Conservation (phyloP, 1,284 basidiomycete species). For the Leccinum pachyderme region DNA sequence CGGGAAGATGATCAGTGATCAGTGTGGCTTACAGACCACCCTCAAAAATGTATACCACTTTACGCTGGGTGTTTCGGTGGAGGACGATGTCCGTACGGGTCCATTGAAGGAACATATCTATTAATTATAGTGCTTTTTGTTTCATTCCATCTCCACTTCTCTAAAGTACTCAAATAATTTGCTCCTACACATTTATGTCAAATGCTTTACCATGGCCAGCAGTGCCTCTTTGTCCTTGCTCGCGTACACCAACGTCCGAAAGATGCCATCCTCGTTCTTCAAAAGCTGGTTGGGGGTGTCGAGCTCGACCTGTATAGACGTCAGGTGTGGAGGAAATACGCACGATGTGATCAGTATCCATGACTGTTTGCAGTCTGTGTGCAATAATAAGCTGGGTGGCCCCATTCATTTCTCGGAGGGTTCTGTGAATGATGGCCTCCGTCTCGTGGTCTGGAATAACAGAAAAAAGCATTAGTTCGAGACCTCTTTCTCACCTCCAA, state of each 20-base stretch:
- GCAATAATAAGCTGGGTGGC: conserved; percentile 37
- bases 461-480: neutral
- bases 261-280: neutral
- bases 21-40: too few species aligned
- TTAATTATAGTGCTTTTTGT: conserved; percentile 1
- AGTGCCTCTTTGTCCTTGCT: conserved; percentile 7
- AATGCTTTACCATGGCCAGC: conserved; percentile 1
- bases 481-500: neutral
- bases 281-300: conserved; percentile 6
- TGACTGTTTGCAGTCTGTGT: conserved; percentile 37
- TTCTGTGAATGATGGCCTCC: conserved; percentile 30
- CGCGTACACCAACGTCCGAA: conserved; percentile 6
- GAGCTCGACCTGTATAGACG: conserved; percentile 5
- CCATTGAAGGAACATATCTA: neutral
- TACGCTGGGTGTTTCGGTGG: too few species aligned
- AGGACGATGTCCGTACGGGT: too few species aligned
- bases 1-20: too few species aligned
- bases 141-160: neutral
- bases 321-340: conserved; percentile 2
- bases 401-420: conserved; percentile 31
- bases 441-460: conserved; percentile 27
- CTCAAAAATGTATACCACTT: too few species aligned
- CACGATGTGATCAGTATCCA: conserved; percentile 37
- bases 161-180: conserved; percentile 12
- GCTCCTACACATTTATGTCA: neutral